Evolutionary conservation across 1,139 yeast genomes (phyloP), one percentile per base, ranked within the genome.

Genomic region (Pneumocystis oryctolagi): DNA sequence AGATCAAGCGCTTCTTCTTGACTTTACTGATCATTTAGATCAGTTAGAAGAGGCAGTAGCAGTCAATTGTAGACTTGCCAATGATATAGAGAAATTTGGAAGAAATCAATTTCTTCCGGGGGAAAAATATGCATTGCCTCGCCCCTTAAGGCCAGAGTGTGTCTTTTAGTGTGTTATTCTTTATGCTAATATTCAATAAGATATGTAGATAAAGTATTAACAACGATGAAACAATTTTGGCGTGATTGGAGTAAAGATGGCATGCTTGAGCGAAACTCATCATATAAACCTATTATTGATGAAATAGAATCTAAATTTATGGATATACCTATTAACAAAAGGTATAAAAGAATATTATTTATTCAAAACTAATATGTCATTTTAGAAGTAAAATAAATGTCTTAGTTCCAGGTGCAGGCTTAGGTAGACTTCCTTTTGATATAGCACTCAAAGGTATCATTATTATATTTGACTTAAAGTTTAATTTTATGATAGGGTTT

Each of bases 331-430:
- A 34, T 68, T 55, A 35, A 63, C 16, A 64, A 47, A n/a, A 47
- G 55, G 55, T 47, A 25, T 0, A 25, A 47, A 61, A 3, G 69
- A 69, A 1, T 65, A 71, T 2, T 67, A 63, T 40, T n/a, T 12
- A 31, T 20, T 14, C 12, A 18, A 20, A 18, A 20, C 20, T 34
- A 16, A 28, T 39, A 14, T 0, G 71, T 31, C 16, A 37, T 37
- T 20, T n/a, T 28, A 63, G 87, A 53, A 77, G 73, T 28, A 62
- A 75, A 16, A 69, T 80, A 1, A 77, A 78, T 59, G 77, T 87
- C 0, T 75, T 89, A 40, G 83, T 84, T 0, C 96, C 96, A 0
- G 96, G 96, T 0, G 83, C 89, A 66, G 96, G 96, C 0, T 75
- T 87, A 25, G 96, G 94, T 0, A 73, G 96, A 63, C 72, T 88